phyloP scores from a whole-genome alignment of 225 moss, liverwort and hornwort genomes.

The Physcomitrellopsis africana region DNA sequence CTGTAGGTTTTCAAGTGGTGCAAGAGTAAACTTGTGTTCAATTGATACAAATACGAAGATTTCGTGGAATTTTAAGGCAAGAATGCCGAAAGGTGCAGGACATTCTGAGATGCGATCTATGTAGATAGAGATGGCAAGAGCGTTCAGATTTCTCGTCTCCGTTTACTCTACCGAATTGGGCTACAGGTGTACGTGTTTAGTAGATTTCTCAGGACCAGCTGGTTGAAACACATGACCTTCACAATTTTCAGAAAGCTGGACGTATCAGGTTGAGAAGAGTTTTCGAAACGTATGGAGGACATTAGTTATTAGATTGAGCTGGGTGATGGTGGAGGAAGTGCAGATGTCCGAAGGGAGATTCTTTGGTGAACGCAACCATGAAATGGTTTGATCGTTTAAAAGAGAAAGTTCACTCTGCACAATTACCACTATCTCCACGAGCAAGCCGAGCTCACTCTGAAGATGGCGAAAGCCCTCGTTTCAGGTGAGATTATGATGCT shows the following conservation, averaged over 20 bases:
- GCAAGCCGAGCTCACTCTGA: constrained; percentile 54
- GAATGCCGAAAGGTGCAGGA: constrained; percentile 6
- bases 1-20: not conserved
- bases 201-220: constrained; percentile 35
- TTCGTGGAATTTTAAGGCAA: constrained; percentile 4
- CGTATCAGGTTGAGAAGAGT: constrained; percentile 12
- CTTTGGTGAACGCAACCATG: constrained; percentile 78
- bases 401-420: constrained; percentile 75
- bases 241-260: constrained; percentile 7
- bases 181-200: constrained; percentile 24
- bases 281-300: constrained; percentile 14
- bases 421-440: constrained; percentile 69
- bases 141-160: constrained; percentile 16
- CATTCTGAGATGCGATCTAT: constrained; percentile 27
- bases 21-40: constrained; percentile 5
- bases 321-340: constrained; percentile 78
- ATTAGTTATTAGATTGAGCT: constrained; percentile 30
- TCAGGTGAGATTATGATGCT: constrained; percentile 53
- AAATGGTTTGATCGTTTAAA: constrained; percentile 99
- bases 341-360: constrained; percentile 82
- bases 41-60: constrained; percentile 10
- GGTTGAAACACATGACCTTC: constrained; percentile 36
- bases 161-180: constrained; percentile 20
- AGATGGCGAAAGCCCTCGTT: constrained; percentile 66
- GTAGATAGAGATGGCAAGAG: constrained; percentile 36